Base-by-base conservation (phyloP, 176 grass and related monocot species). In the Puccinellia tenuiflora region DNA sequence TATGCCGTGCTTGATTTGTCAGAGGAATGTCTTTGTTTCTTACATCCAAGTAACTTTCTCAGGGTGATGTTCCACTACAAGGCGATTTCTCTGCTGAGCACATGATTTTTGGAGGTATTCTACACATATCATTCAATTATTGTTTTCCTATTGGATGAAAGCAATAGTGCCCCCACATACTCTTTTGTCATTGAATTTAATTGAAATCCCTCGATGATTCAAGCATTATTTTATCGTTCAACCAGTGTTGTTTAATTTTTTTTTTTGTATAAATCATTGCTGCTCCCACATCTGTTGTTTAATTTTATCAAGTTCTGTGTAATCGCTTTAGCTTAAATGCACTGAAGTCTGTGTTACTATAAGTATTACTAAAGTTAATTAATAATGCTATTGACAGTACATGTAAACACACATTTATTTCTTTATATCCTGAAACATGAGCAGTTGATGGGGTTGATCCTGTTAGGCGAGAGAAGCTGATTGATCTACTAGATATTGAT, bases 41-140 rank as follows among this genome's bases (percentile, higher is more conserved):
- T 62, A 69, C 28, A 33, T 47, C 40, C 29, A 33, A 68, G 8
- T 22, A 82, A 72, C 45, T 76, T 78, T 87, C 12, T 70, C 74
- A 95, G 96, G 96, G 96, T n/a, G 96, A 95, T 85, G 83, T 95
- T 89, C 96, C 93, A n/a, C 87, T 98, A n/a, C 96, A 98, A 86
- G 96, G 96, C 20, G 93, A 98, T 43, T 95, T 98, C 81, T 98
- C 91, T 20, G 96, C 96, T 22, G 85, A 98, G 77, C 96, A 98
- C 62, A 98, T 95, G 96, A 98, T 98, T 68, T 98, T 93, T 95
- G 96, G 96, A 98, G 96, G 96, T 98, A 93, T 73, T 42, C 15
- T 66, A 51, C 12, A 34, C 21, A 78, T 4, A 14, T n/a, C 64
- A 53, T 46, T 3, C 12, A 14, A 61, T 72, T 65, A 1, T 43